Evolutionary conservation across 805 yeast genomes (phyloP).

Genomic region (Wickerhamiella dianesei): DNA sequence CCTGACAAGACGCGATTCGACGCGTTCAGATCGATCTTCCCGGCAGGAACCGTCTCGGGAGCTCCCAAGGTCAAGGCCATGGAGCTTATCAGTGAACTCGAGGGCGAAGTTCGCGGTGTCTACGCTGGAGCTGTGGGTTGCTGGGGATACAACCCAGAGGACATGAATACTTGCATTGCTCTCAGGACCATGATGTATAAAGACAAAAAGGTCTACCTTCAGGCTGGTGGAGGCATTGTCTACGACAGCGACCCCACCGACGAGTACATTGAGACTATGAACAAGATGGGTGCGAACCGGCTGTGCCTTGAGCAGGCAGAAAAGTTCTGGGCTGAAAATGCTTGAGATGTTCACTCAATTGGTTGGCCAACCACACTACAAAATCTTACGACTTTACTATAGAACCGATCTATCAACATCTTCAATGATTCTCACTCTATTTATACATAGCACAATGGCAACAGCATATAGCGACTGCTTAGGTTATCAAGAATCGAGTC

Average conservation of each 20-base stretch:
- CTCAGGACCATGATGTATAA: constrained; percentile 92
- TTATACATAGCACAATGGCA: too few species aligned
- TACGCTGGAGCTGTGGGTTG: constrained; percentile 99
- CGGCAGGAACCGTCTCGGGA: constrained; percentile 98
- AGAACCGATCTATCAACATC: background rate
- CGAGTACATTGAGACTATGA: constrained; percentile 91
- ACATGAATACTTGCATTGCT: constrained; percentile 97
- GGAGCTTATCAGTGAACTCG: constrained; percentile 85
- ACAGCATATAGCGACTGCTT: too few species aligned
- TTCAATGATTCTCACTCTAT: too few species aligned
- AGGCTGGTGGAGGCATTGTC: constrained; percentile 99
- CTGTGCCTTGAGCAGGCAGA: constrained; percentile 89
- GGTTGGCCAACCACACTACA: background rate
- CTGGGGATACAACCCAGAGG: constrained; percentile 90
- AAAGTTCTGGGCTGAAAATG: constrained; percentile 25
- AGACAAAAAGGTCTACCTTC: constrained; percentile 79
- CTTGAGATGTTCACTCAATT: background rate
- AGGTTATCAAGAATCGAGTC: too few species aligned
- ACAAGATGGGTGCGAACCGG: constrained; percentile 90
- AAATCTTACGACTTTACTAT: too few species aligned
- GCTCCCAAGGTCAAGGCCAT: constrained; percentile 97
- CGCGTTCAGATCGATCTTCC: constrained; percentile 95
- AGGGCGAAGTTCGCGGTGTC: constrained; percentile 84
- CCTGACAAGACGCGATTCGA: constrained; percentile 79
- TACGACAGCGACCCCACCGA: constrained; percentile 89